Conservation (phyloP, 2,329 filamentous ascomycete species). For the Pestalotiopsis fici region DNA sequence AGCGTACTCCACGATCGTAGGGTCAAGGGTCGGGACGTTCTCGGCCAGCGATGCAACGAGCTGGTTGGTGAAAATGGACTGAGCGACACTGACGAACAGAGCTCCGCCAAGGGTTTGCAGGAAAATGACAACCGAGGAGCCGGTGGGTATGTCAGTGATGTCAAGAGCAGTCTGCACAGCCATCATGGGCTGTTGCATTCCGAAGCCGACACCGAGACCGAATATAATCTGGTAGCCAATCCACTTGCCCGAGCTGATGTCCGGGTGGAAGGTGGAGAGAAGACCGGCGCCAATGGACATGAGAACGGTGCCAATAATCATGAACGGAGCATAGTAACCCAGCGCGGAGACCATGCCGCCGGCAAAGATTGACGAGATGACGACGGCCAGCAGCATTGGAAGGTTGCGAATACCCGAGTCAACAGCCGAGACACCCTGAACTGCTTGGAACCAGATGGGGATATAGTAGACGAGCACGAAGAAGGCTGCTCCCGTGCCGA, state of each 20-base stretch:
- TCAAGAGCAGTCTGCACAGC: slow-evolving; percentile 40
- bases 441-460: slow-evolving; percentile 29
- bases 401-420: slow-evolving; percentile 36
- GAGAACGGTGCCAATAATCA: slow-evolving; percentile 35
- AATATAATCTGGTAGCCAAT: slow-evolving; percentile 43
- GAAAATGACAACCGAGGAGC: slow-evolving; percentile 37
- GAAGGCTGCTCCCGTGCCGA: slow-evolving; percentile 34
- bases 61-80: slow-evolving; percentile 52
- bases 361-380: slow-evolving; percentile 25
- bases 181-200: slow-evolving; percentile 41
- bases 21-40: slow-evolving; percentile 35
- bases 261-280: slow-evolving; percentile 36
- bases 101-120: slow-evolving; percentile 42
- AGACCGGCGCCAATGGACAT: slow-evolving; percentile 37
- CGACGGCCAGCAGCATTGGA: slow-evolving; percentile 32
- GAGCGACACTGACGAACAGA: slow-evolving; percentile 52
- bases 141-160: slow-evolving; percentile 27
- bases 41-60: slow-evolving; percentile 38
- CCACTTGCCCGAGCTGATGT: slow-evolving; percentile 34
- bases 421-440: slow-evolving; percentile 32
- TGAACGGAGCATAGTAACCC: slow-evolving; percentile 39
- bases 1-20: slow-evolving; percentile 28
- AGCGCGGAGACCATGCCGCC: slow-evolving; percentile 28
- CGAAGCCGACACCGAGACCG: slow-evolving; percentile 39
- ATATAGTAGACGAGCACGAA: slow-evolving; percentile 35